phyloP scores from a whole-genome alignment of 1,284 basidiomycete species.

The Ceratobasidium sp. region DNA sequence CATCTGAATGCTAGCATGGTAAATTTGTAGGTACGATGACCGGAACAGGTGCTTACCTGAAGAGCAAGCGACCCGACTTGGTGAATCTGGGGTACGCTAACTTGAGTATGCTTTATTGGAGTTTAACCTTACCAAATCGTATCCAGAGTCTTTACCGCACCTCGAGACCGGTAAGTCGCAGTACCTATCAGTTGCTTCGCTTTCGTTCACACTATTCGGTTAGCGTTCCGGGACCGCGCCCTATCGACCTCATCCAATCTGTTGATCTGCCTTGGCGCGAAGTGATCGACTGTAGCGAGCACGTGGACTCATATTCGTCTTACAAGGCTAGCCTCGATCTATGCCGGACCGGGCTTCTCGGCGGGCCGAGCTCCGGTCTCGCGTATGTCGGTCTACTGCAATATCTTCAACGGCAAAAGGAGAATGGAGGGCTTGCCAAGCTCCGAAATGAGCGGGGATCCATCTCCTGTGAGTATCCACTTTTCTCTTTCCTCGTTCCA shows the following conservation, averaged over 20 bases:
- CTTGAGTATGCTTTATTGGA: too few relatives aligned
- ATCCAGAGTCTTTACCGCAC: slow-evolving; percentile 42
- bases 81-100: slow-evolving; percentile 35
- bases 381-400: slow-evolving; percentile 23
- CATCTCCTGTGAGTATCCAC: slow-evolving; percentile 18
- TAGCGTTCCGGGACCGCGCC: slow-evolving; percentile 38
- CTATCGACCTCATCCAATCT: slow-evolving; percentile 41
- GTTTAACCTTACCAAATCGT: background rate
- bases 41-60: slow-evolving; percentile 37
- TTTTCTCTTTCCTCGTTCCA: background rate
- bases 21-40: slow-evolving; percentile 28
- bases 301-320: slow-evolving; percentile 27
- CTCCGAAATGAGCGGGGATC: slow-evolving; percentile 20
- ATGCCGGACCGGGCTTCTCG: slow-evolving; percentile 31
- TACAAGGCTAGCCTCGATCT: slow-evolving; percentile 38
- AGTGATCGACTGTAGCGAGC: slow-evolving; percentile 42
- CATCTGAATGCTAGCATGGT: background rate
- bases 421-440: slow-evolving; percentile 14
- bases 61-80: slow-evolving; percentile 27
- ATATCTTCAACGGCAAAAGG: slow-evolving; percentile 30
- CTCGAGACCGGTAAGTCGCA: slow-evolving; percentile 29
- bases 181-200: background rate
- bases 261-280: slow-evolving; percentile 45
- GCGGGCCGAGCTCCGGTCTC: slow-evolving; percentile 40
- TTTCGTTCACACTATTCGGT: background rate